Evolutionary conservation across 441 rosid genomes (phyloP), one percentile per base, ranked within the genome.

Genomic region (Corymbia calophylla): DNA sequence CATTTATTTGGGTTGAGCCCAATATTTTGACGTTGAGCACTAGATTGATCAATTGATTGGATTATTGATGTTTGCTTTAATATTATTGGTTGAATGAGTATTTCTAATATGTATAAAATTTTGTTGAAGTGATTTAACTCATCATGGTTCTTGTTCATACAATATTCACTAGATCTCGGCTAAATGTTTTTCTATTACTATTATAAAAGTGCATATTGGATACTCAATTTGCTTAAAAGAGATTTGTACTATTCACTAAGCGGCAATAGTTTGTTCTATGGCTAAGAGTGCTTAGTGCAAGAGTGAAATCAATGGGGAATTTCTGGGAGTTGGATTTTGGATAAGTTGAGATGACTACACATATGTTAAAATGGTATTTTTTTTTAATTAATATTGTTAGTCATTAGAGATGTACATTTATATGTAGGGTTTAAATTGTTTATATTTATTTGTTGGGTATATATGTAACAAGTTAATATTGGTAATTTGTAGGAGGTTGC

Each of bases 251-350:
- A 62, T 31, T 62, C 14, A 62, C 32, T 0, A 0, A 62, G 2
- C 32, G n/a, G 29, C 32, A 29, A 3, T 62, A 0, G 8, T 62
- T 62, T 62, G 32, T 13, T 62, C 32, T 62, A 29, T 6, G 14
- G 31, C 17, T 62, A 62, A 3, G 3, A 0, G 17, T 27, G 66
- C 27, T 13, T 12, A 62, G 68, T 7, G 12, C 32, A 4, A 13
- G 68, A 29, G 68, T 16, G 2, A 1, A 62, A n/a, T 62, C 0
- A 2, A 31, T 29, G 4, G 0, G 68, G 32, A 0, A 62, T 2
- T 29, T 62, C 3, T 62, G 13, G 31, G 31, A 62, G 68, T n/a
- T n/a, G 73, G 39, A 64, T 32, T n/a, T 64, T n/a, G 73, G 73
- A n/a, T 56, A 56, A 56, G 62, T 56, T 56, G 62, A 56, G 2